Evolutionary conservation across 176 grass and related monocot species (phyloP).

Genomic region (Panicum miliaceum): DNA sequence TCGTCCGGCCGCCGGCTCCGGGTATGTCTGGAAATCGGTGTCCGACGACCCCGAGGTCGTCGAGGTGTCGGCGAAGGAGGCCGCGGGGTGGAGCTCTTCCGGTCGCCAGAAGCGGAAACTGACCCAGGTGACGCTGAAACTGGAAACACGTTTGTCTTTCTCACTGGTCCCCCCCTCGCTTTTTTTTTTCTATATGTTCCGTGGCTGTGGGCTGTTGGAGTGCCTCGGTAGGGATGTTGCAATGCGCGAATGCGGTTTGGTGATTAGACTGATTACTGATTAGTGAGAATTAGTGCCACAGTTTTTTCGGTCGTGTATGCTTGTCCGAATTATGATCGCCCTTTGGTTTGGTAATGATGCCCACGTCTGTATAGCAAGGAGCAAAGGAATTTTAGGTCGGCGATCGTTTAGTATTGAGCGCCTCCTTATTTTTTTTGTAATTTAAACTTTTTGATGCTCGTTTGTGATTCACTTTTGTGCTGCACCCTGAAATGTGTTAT

Average conservation of each 20-base stretch:
- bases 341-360: not conserved
- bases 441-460: not conserved
- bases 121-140: slow-evolving; percentile 39
- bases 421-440: no score
- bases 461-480: not conserved
- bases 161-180: not conserved
- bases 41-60: slow-evolving; percentile 50
- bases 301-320: not conserved
- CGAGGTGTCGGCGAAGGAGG: slow-evolving; percentile 49
- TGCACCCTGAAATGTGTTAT: not conserved
- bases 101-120: slow-evolving; percentile 56
- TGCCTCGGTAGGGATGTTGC: not conserved
- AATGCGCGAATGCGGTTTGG: not conserved
- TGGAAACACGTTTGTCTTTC: slow-evolving; percentile 14
- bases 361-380: not conserved
- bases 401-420: not conserved
- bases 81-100: slow-evolving; percentile 42
- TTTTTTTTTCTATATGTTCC: not conserved
- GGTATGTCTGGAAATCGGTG: not conserved
- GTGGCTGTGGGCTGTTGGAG: not conserved
- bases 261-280: not conserved
- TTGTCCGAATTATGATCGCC: not conserved
- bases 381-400: not conserved
- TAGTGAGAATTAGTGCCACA: not conserved
- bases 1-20: not conserved